Base-by-base conservation (phyloP, 352 stramenopile genomes). In the Globisporangium uncinulatum region DNA sequence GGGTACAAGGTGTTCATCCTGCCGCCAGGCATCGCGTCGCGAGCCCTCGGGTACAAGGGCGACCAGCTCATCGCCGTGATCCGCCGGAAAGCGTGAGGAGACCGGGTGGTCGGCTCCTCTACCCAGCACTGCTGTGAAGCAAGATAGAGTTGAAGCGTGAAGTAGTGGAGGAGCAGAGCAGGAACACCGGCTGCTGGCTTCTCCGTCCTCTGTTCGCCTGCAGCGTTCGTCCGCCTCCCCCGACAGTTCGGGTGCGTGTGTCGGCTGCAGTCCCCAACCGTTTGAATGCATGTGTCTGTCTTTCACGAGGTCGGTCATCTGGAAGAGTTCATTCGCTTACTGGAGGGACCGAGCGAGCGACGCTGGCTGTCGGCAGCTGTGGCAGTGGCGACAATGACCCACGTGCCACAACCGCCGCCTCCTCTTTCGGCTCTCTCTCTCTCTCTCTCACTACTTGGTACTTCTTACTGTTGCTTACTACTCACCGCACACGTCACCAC, bases 1-100 rank as follows among this genome's bases (percentile, higher is more conserved):
- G 74, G 80, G 6, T 89, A 77, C 62, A 91, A 91, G 54, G 64
- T 89, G 46, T 91, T 93, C 65, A 75, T 93, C 50, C 51, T 93
- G 39, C 83, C 83, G 43, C 80, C 83, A 0, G 80, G 83, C 17
- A 58, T 73, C 42, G 80, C 76, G 41, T 67, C 80, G 13, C 74
- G 83, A n/a, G 61, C 73, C 21, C 60, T 93, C 29, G 83, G 83
- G 50, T 93, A 93, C 69, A 87, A 88, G 51, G 71, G 60, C 44
- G 69, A 83, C 9, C 58, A 83, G 19, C 74, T 93, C 76, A 69
- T 93, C 51, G 83, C 70, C 9, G 79, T 91, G 36, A 66, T 93
- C 20, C 83, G 83, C 24, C 55, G 34, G 44, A 57, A 57, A 9
- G 52, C 44, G 32, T 64, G 53, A 63, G 42, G 19, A 10, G 17